A percentile compares a stretch with the other conserved stretches of the same genome.
Evolutionary conservation across 768 basidiomycete genomes (phyloP).

Genomic region (Leucocoprinus leucothites): DNA sequence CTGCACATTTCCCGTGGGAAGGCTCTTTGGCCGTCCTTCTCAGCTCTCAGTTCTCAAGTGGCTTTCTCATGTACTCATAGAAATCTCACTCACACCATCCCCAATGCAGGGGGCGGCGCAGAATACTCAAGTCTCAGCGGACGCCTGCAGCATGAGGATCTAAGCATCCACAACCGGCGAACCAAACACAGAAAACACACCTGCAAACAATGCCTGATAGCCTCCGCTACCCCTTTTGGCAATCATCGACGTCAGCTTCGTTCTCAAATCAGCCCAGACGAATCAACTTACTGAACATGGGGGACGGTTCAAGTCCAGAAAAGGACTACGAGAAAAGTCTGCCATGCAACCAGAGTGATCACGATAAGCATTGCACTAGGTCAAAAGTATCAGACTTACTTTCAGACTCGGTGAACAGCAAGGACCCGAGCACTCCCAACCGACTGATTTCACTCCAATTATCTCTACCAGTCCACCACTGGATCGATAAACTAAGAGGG

Average conservation of each 20-base stretch:
- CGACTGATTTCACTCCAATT: background rate
- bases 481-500: background rate
- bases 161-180: background rate
- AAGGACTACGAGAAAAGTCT: background rate
- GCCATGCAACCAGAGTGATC: background rate
- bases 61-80: background rate
- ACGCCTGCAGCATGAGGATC: background rate
- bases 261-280: conserved; percentile 5
- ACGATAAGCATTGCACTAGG: background rate
- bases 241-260: conserved; percentile 5
- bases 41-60: conserved; percentile 9
- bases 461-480: background rate
- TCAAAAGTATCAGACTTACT: background rate
- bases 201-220: conserved; percentile 6
- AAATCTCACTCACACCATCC: background rate
- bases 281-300: background rate
- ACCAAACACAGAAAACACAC: conserved; percentile 12
- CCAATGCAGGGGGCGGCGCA: background rate
- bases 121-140: background rate
- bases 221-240: conserved; percentile 6
- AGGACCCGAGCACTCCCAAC: background rate
- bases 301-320: background rate
- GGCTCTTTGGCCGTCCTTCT: conserved; percentile 9
- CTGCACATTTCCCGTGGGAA: conserved; percentile 16
- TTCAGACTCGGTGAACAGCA: background rate